A percentile compares a stretch with the other conserved stretches of the same genome.
These are phyloP conservation scores for Byssothecium circinans DNA, from an alignment of 2,329 filamentous ascomycete species.

Conservation along the genomic window DNA sequence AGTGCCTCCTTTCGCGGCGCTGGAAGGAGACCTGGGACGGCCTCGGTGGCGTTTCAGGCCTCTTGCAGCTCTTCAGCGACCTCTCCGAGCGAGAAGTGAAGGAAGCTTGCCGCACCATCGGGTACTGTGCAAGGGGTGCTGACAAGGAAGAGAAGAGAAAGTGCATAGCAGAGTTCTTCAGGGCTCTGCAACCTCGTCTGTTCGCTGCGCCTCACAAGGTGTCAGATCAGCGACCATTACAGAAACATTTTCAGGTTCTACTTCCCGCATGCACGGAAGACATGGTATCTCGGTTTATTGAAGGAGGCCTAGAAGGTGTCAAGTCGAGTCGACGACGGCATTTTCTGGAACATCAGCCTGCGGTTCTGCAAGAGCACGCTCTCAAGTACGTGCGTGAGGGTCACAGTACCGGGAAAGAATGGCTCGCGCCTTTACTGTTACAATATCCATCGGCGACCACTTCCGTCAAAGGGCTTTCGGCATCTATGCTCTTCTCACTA, in stretches of 20 bases:
- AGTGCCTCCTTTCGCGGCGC: constrained; percentile 13
- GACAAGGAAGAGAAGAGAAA: constrained; percentile 20
- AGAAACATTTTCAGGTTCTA: constrained; percentile 20
- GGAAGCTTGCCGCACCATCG: constrained; percentile 21
- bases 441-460: constrained; percentile 12
- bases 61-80: constrained; percentile 24
- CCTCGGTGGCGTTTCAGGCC: constrained; percentile 27
- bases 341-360: constrained; percentile 20
- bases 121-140: constrained; percentile 11
- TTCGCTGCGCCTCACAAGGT: constrained; percentile 18
- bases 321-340: constrained; percentile 4
- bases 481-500: constrained; percentile 33
- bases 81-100: constrained; percentile 31
- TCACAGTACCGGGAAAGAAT: neutral
- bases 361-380: constrained; percentile 15
- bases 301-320: constrained; percentile 6
- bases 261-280: constrained; percentile 25
- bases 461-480: constrained; percentile 17
- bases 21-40: constrained; percentile 34
- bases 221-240: constrained; percentile 22
- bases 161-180: constrained; percentile 23
- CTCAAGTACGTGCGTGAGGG: constrained; percentile 12
- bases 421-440: constrained; percentile 11
- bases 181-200: constrained; percentile 20
- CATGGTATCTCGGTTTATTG: constrained; percentile 14